Evolutionary conservation across 225 moss, liverwort and hornwort species (phyloP).

Genomic region (Marchantia paleacea): DNA sequence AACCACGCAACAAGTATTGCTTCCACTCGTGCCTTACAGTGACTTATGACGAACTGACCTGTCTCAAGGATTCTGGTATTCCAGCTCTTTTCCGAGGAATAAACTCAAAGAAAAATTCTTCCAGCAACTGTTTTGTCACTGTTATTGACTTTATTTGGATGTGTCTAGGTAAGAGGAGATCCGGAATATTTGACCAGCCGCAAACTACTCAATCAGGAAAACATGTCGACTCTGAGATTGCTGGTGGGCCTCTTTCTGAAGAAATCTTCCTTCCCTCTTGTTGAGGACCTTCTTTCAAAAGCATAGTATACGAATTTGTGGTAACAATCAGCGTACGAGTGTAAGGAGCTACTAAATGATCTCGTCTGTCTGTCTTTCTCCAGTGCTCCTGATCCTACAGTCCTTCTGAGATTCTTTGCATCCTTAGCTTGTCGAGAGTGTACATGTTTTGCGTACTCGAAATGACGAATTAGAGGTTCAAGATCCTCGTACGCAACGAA

Average conservation of each 20-base stretch:
- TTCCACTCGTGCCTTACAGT: background rate
- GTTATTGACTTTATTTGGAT: background rate
- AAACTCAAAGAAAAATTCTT: background rate
- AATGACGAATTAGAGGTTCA: too few relatives aligned
- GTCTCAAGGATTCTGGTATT: background rate
- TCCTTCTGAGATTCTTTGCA: background rate
- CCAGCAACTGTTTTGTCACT: background rate
- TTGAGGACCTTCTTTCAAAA: background rate
- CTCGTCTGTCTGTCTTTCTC: background rate
- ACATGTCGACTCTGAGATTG: background rate
- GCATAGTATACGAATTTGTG: too few relatives aligned
- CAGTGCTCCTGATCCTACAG: background rate
- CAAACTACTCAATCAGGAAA: background rate
- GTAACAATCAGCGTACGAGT: too few relatives aligned
- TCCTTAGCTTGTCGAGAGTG: too few relatives aligned
- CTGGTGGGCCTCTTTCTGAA: background rate
- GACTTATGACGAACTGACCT: background rate
- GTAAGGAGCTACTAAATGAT: too few relatives aligned
- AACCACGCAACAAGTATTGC: background rate
- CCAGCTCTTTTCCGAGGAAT: background rate
- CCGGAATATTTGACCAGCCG: background rate
- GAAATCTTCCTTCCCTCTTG: background rate
- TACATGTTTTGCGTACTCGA: too few relatives aligned
- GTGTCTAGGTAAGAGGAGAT: background rate
- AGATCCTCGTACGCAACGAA: too few relatives aligned